Conservation (phyloP, 768 basidiomycete species). For the Macrolepiota albuminosa region DNA sequence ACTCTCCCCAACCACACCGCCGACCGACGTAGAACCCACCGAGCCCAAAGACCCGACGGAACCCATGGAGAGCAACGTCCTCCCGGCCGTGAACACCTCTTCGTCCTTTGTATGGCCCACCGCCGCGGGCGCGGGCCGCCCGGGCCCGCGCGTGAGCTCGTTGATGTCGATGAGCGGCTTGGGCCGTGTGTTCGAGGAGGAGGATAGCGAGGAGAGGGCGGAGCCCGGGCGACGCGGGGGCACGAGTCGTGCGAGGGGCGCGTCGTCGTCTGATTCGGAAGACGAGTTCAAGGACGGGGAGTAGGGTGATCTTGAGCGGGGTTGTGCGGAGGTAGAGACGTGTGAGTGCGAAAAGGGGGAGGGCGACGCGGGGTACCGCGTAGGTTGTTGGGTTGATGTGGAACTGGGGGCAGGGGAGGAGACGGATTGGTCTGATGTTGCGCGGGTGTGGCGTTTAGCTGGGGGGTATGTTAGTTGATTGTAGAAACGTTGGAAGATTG, state of each 20-base stretch:
- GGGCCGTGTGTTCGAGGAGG: constrained; percentile 10
- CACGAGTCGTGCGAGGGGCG: constrained; percentile 60
- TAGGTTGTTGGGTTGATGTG: neutral
- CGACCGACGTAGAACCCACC: neutral
- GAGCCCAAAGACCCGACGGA: neutral
- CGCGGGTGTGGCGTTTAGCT: constrained; percentile 21
- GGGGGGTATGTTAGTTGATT: neutral
- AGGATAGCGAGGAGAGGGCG: constrained; percentile 40
- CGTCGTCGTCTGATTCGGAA: constrained; percentile 42
- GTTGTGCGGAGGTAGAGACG: neutral
- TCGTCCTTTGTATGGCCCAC: constrained; percentile 9
- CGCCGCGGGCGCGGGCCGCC: neutral
- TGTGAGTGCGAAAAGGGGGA: neutral
- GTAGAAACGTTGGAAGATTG: neutral
- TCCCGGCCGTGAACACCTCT: constrained; percentile 35
- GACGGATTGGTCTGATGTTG: constrained; percentile 23
- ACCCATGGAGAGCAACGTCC: constrained; percentile 19
- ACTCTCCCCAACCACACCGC: neutral
- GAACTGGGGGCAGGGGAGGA: constrained; percentile 6
- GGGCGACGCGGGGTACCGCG: neutral
- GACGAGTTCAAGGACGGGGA: neutral
- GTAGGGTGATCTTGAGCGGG: neutral
- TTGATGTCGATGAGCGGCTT: constrained; percentile 53
- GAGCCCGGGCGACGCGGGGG: constrained; percentile 66
- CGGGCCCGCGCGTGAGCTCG: constrained; percentile 26